Conservation (phyloP, 1,139 yeast species). For the Suhomyces terraborum region DNA sequence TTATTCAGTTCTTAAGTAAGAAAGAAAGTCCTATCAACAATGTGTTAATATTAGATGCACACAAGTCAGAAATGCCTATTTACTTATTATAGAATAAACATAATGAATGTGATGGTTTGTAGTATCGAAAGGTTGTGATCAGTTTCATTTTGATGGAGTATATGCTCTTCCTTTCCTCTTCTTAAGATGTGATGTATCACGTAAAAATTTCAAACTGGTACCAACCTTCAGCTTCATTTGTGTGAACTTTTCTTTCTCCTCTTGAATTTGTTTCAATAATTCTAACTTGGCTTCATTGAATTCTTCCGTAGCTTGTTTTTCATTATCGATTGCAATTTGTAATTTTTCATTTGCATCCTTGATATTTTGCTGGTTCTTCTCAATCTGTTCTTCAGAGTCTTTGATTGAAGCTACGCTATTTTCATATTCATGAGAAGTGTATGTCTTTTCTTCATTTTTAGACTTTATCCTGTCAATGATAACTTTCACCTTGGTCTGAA, state of each 20-base stretch:
- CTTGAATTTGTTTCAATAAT: slow-evolving; percentile 26
- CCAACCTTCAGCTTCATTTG: slow-evolving; percentile 34
- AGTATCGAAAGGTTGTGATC: not conserved
- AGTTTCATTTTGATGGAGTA: slow-evolving; percentile 30
- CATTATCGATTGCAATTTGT: slow-evolving; percentile 28
- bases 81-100: slow-evolving; percentile 41
- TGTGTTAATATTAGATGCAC: slow-evolving; percentile 73
- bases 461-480: slow-evolving; percentile 38
- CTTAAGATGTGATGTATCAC: slow-evolving; percentile 46
- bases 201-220: slow-evolving; percentile 39
- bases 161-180: slow-evolving; percentile 46
- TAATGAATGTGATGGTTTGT: too few relatives aligned
- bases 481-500: slow-evolving; percentile 41
- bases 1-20: slow-evolving; percentile 75
- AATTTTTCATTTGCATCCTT: slow-evolving; percentile 32
- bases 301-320: slow-evolving; percentile 24
- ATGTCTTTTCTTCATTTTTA: slow-evolving; percentile 57
- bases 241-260: slow-evolving; percentile 28
- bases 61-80: slow-evolving; percentile 73
- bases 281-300: slow-evolving; percentile 28
- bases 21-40: slow-evolving; percentile 85
- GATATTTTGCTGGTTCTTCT: slow-evolving; percentile 31
- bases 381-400: slow-evolving; percentile 51
- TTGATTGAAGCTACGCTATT: slow-evolving; percentile 58
- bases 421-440: slow-evolving; percentile 65